Evolutionary conservation across 768 basidiomycete species (phyloP).

Genomic region (Mycena sanguinolenta): DNA sequence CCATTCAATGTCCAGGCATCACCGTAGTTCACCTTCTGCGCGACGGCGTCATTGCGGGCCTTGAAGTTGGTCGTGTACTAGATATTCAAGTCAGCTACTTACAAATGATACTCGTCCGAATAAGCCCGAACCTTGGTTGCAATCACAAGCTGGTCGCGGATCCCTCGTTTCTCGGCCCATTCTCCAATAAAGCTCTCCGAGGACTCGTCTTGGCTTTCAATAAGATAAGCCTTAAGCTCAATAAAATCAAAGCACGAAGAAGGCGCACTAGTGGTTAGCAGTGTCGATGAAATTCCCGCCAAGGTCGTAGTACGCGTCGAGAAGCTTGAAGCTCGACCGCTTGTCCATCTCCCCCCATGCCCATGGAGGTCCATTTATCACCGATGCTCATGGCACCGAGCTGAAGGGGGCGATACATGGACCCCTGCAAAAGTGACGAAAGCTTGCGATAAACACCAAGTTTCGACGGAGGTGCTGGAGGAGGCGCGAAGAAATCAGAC

Average conservation of each 20-base stretch:
- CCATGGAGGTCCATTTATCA: slow-evolving; percentile 47
- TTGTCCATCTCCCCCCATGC: slow-evolving; percentile 20
- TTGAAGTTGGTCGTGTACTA: slow-evolving; percentile 42
- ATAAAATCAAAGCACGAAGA: background rate
- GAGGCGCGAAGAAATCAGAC: no score
- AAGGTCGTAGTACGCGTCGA: slow-evolving; percentile 22
- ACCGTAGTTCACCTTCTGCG: no score
- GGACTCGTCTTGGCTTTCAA: slow-evolving; percentile 53
- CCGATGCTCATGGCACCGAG: slow-evolving; percentile 61
- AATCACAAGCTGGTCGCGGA: slow-evolving; percentile 51
- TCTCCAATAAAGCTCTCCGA: slow-evolving; percentile 55
- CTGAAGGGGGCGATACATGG: no score
- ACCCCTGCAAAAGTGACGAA: slow-evolving; percentile 55
- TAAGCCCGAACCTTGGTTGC: slow-evolving; percentile 39
- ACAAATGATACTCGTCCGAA: background rate
- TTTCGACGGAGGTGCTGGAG: slow-evolving; percentile 39
- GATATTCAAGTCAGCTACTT: background rate
- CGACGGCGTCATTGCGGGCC: no score
- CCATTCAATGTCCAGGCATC: no score
- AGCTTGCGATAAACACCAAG: slow-evolving; percentile 53
- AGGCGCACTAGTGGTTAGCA: slow-evolving; percentile 14
- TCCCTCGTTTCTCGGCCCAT: slow-evolving; percentile 48
- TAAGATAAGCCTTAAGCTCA: background rate
- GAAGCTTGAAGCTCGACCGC: slow-evolving; percentile 4
- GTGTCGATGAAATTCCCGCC: no score